phyloP scores from a whole-genome alignment of 164 flowering plant species.

The Tetrastigma voinierianum region DNA sequence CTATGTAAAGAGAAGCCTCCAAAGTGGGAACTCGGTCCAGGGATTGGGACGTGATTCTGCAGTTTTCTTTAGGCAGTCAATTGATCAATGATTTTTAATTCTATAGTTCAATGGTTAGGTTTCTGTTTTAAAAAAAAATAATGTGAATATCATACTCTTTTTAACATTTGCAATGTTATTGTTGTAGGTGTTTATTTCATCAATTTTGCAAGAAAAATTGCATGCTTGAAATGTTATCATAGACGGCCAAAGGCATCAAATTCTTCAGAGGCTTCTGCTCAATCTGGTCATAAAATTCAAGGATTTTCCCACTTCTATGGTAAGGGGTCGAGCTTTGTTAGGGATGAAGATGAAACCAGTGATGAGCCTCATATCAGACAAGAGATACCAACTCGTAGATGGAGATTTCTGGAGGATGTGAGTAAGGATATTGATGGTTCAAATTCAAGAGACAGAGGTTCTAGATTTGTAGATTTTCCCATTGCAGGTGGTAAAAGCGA shows the following conservation, averaged over 20 bases:
- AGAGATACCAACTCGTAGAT: conserved; percentile 13
- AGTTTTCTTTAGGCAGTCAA: conserved; percentile 25
- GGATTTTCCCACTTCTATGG: neutral
- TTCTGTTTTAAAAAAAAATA: neutral
- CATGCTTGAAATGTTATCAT: conserved; percentile 74
- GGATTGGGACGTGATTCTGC: conserved; percentile 95
- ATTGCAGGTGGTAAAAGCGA: conserved; percentile 52
- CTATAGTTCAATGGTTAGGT: too few relatives aligned
- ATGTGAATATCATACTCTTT: too few relatives aligned
- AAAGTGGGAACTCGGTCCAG: conserved; percentile 67
- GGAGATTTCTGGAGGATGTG: conserved; percentile 39
- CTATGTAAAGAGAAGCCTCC: conserved; percentile 80
- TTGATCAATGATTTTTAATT: neutral
- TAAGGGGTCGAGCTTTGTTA: conserved; percentile 14
- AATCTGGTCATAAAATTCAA: conserved; percentile 2
- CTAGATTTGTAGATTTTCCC: conserved; percentile 51
- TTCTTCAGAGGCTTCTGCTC: conserved; percentile 18
- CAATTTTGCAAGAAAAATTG: conserved; percentile 72
- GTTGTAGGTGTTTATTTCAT: conserved; percentile 75
- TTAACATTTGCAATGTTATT: neutral
- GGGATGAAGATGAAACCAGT: conserved; percentile 7
- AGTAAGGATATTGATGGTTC: conserved; percentile 12
- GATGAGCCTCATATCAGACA: conserved; percentile 10
- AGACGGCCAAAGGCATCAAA: conserved; percentile 58
- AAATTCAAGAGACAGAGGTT: conserved; percentile 12